Evolutionary conservation across 2,329 filamentous ascomycete species (phyloP).

Genomic region (Fusarium torulosum): DNA sequence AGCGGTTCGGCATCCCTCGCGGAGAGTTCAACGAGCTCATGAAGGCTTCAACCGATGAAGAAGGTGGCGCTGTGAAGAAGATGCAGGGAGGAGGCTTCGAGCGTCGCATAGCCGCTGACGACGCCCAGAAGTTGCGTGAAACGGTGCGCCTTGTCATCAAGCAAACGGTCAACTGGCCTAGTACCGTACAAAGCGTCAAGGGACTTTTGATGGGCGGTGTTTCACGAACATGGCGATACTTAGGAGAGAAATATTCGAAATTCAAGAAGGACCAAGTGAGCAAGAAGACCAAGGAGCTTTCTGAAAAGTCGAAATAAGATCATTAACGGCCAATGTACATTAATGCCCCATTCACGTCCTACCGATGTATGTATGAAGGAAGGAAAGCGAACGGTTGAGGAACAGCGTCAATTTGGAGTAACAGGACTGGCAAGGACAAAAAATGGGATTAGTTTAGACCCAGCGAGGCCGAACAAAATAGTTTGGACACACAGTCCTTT

Average conservation of each 20-base stretch:
- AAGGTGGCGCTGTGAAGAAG: slow-evolving; percentile 75
- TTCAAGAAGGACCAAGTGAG: slow-evolving; percentile 61
- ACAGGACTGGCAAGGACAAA: slow-evolving; percentile 7
- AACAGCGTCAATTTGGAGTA: slow-evolving; percentile 30
- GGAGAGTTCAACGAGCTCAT: slow-evolving; percentile 89
- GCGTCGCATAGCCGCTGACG: slow-evolving; percentile 80
- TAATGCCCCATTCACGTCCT: slow-evolving; percentile 2
- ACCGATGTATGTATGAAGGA: not conserved
- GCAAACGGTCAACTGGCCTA: slow-evolving; percentile 93
- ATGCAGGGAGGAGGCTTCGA: slow-evolving; percentile 89
- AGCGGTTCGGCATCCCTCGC: slow-evolving; percentile 86
- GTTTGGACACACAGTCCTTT: slow-evolving; percentile 19
- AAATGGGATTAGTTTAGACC: slow-evolving; percentile 28
- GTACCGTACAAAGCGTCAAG: slow-evolving; percentile 88
- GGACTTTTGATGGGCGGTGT: slow-evolving; percentile 83
- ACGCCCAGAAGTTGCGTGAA: slow-evolving; percentile 73
- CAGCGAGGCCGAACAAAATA: slow-evolving; percentile 22
- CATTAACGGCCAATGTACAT: slow-evolving; percentile 7
- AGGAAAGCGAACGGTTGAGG: slow-evolving; percentile 3
- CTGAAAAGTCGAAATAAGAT: slow-evolving; percentile 38
- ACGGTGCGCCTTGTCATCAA: slow-evolving; percentile 83
- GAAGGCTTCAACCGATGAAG: slow-evolving; percentile 78
- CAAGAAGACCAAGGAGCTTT: slow-evolving; percentile 41
- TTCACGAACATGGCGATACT: slow-evolving; percentile 76
- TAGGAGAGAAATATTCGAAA: slow-evolving; percentile 84